Evolutionary conservation across 768 basidiomycete genomes (phyloP).

Genomic region (Panus rudis): DNA sequence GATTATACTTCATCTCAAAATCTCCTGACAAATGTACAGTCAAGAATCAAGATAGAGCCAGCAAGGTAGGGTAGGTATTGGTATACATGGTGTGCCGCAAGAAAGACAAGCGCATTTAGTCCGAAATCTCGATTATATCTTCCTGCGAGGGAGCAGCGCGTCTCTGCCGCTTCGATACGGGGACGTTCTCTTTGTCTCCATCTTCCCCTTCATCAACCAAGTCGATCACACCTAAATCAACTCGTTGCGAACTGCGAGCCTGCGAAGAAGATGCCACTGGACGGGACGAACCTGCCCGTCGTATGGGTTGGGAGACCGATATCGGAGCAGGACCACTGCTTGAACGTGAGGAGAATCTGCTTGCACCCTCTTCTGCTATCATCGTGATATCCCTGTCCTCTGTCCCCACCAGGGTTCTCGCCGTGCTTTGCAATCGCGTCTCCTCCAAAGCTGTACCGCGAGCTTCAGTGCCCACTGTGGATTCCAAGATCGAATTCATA

Average conservation of each 20-base stretch:
- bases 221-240: slow-evolving; percentile 28
- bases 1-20: too few species aligned
- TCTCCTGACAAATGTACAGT: too few species aligned
- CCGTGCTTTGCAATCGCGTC: neutral
- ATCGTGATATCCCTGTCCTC: neutral
- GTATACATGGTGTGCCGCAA: too few species aligned
- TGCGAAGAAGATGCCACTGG: neutral
- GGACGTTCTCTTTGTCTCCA: slow-evolving; percentile 58
- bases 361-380: neutral
- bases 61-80: too few species aligned
- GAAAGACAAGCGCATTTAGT: slow-evolving; percentile 17
- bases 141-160: slow-evolving; percentile 17
- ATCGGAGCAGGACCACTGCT: neutral
- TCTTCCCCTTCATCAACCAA: slow-evolving; percentile 40
- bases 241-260: neutral
- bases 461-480: slow-evolving; percentile 25
- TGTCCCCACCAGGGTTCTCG: neutral
- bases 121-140: slow-evolving; percentile 48
- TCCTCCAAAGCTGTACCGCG: neutral
- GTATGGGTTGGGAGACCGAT: neutral
- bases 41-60: too few species aligned
- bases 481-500: too few species aligned
- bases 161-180: slow-evolving; percentile 40
- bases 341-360: neutral
- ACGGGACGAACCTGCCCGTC: too few species aligned